Evolutionary conservation across 345 rosid genomes (phyloP), one percentile per base, ranked within the genome.

Genomic region (Gossypium turneri): DNA sequence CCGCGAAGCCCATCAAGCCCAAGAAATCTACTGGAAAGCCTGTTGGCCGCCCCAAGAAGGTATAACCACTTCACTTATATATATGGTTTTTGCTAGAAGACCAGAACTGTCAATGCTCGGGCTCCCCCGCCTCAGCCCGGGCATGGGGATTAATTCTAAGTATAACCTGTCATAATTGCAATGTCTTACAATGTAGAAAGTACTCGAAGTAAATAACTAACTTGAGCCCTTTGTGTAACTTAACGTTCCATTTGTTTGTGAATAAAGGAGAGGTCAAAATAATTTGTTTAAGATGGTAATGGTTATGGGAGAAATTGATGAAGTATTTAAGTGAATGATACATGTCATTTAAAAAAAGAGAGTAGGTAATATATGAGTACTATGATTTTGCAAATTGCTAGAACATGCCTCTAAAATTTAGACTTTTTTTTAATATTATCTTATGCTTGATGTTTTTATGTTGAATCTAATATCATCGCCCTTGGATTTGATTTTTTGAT

Each of bases 1-100:
- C 72, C 9, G 13, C 73, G 43, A 73, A 74, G 77, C 79, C 78
- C 0, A 82, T 82, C 70, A 77, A 72, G 73, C 82, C 85, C 0
- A 77, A 34, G 70, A 78, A 58, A 12, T 72, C 83, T 57, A 64
- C 81, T 5, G 93, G 89, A 25, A 84, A 84, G 73, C 88, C 91
- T 0, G 84, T 84, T 0, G 97, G 97, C 20, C 84, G 96, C 44
- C 97, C 97, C 9, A 87, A 73, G 82, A 86, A 90, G 97, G 97
- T 90, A 82, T 7, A 0, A 2, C 48, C 74, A 17, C 63, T 72
- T 55, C 43, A 15, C 22, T 56, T 57, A 2, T 11, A 12, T 41
- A 7, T 41, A 7, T 7, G 38, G 8, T 72, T 72, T 38, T 57
- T 41, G 22, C 15, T 43, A 2, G 51, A 41, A 64, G 38, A 58